A percentile compares a stretch with the other conserved stretches of the same genome.
Evolutionary conservation across 2,329 filamentous ascomycete genomes (phyloP).

Genomic region (Hymenotorrendiella dingleyae): DNA sequence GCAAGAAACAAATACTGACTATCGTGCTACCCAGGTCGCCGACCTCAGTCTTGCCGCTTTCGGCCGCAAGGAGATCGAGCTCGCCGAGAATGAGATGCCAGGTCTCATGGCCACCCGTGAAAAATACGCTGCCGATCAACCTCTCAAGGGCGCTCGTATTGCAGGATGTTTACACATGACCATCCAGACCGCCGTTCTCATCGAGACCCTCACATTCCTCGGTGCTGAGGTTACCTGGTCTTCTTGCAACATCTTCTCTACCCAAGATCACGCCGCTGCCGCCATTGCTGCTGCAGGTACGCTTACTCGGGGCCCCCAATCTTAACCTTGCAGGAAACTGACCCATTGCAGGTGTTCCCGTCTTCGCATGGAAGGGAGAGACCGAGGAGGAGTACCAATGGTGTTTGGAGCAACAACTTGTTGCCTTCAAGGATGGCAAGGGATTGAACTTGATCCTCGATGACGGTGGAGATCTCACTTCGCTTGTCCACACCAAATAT

Average conservation of each 20-base stretch:
- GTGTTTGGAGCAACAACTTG: conserved; percentile 98
- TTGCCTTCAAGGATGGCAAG: conserved; percentile 94
- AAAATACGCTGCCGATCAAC: conserved; percentile 92
- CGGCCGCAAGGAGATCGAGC: conserved; percentile 97
- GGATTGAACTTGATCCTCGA: conserved; percentile 98
- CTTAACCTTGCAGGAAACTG: conserved; percentile 5
- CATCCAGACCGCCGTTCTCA: conserved; percentile 98
- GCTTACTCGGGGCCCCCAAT: conserved; percentile 1
- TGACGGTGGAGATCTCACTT: conserved; percentile 94
- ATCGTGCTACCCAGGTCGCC: conserved; percentile 63
- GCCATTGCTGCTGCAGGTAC: conserved; percentile 72
- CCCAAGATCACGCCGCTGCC: conserved; percentile 95
- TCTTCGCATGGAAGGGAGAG: conserved; percentile 74
- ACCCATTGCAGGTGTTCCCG: conserved; percentile 62
- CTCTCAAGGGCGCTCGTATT: conserved; percentile 88
- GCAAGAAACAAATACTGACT: conserved; percentile 1
- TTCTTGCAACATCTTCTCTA: conserved; percentile 99
- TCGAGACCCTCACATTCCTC: conserved; percentile 91
- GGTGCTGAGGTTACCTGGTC: conserved; percentile 99
- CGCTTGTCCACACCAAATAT: conserved; percentile 96
- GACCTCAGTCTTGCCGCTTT: conserved; percentile 97
- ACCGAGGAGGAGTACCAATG: conserved; percentile 99
- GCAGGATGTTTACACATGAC: conserved; percentile 78
- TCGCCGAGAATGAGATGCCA: conserved; percentile 95
- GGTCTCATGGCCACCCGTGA: conserved; percentile 91